Evolutionary conservation across 2,329 filamentous ascomycete genomes (phyloP), one percentile per base, ranked within the genome.

Genomic region (Xylaria multiplex): DNA sequence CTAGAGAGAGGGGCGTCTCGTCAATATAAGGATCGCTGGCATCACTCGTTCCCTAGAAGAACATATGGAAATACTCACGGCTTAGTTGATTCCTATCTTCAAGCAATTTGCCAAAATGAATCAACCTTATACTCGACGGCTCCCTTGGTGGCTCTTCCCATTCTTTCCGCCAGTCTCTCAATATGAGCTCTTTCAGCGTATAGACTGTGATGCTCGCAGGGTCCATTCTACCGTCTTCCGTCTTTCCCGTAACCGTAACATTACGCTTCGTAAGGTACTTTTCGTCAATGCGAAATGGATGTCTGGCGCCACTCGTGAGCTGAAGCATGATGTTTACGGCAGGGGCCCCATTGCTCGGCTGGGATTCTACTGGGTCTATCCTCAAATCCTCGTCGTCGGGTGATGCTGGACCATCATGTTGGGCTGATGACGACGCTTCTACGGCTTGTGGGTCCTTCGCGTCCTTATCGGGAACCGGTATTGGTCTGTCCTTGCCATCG

Each of bases 141-240:
- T 92, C 96, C 30, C 91, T 88, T 1, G 95, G 95, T 75, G 92
- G 90, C 16, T 89, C 82, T 74, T 97, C 94, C 95, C 95, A 97
- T 77, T 97, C 93, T 73, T 90, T 90, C 72, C 93, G 86, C 95
- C 95, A 98, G 78, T 97, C 94, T 73, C 93, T 86, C 82, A 96
- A 87, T 77, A 98, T 97, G 75, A 97, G 82, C 81, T 97, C 93
- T 80, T 97, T 97, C 70, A 98, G 82, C 2, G 93, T 97, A 77
- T 97, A 97, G 57, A 97, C 91, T 71, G 92, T 97, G 80, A 98
- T 93, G 76, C 90, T 92, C 76, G 93, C 94, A 0, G 93, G 93
- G 76, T 97, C 93, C 70, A 87, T 85, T 67, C 80, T 84, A 37
- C 88, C 89, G 30, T 79, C 77, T 65, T 86, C 84, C 9, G 84